Base-by-base conservation (phyloP, 2,329 filamentous ascomycete genomes). In the Madurella fahalii region DNA sequence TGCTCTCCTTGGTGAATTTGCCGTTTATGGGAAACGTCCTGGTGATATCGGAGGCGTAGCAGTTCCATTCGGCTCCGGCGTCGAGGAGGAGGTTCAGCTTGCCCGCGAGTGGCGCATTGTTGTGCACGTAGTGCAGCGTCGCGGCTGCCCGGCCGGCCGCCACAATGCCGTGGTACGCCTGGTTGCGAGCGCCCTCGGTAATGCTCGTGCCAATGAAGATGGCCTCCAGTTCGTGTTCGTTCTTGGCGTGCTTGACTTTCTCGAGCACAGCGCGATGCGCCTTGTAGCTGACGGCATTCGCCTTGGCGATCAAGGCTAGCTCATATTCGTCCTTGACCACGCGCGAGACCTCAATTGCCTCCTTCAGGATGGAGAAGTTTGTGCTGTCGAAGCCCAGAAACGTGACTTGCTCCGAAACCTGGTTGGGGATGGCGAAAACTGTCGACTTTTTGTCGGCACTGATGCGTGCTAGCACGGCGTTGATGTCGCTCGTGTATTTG, bases 161-260 rank as follows among this genome's bases (percentile, higher is more conserved):
- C 16, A 94, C 84, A 65, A 97, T 96, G 57, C 87, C 86, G 61
- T 88, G 83, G 71, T 97, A 97, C 1, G 93, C 86, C 76, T 95
- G 90, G 64, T 94, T 84, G 67, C 85, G 86, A 50, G 87, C 87
- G 20, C 88, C 89, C 57, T 86, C 79, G 49, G 85, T 80, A 56
- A 94, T 82, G 68, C 89, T 95, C 31, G 80, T 78, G 67, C 89
- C 84, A 11, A 95, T 71, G 68, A 96, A 96, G 0, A 85, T 72
- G 1, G 85, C 92, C 68, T 95, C 87, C 32, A 96, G 82, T 68
- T 96, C 88, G 34, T 83, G 79, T 76, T 97, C 92, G 65, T 90
- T 93, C 61, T 76, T 77, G 20, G 86, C 88, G 25, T 76, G 74
- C 60, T 77, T 80, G 34, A 87, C 87, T 34, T 72, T 73, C 62